Base-by-base conservation (phyloP, 2,329 filamentous ascomycete genomes). In the Orbilia javanica region DNA sequence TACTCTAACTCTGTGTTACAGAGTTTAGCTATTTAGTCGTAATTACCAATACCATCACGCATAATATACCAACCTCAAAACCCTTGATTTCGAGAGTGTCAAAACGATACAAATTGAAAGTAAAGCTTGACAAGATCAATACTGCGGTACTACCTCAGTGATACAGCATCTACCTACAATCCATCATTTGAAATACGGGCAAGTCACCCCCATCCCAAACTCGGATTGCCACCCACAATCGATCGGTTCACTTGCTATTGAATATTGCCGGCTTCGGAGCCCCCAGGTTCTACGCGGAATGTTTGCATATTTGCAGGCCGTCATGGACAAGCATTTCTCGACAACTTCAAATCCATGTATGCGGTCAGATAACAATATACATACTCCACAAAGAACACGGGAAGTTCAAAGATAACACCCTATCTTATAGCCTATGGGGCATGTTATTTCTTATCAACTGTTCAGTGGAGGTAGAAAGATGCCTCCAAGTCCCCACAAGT, bases 371-470 rank as follows among this genome's bases (percentile, higher is more conserved):
- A 25, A 50, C 22, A 6, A n/a, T 7, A 52, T 31, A 52, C n/a
- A 29, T 25, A 29, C 18, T 18, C 36, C 6, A 20, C 29, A 29
- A 57, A 25, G 7, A 27, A 27, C 34, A 13, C 13, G 15, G 7
- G 36, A 18, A n/a, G n/a, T n/a, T n/a, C n/a, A n/a, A n/a, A 18
- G 22, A 42, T 44, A 42, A n/a, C 20, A 48, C 31, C 34, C 36
- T 69, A 71, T 53, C 42, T 62, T 57, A 7, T 15, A 27, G 22
- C 39, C 31, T n/a, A n/a, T n/a, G n/a, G n/a, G n/a, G n/a, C n/a
- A n/a, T n/a, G n/a, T n/a, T n/a, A n/a, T 11, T 11, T 39, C 53
- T 70, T 70, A 70, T 63, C 66, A 52, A 39, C 15, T 3, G 27
- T 1, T 57, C 25, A 34, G 15, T 22, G 53, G 34, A 18, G 27